Evolutionary conservation across 2,329 filamentous ascomycete genomes (phyloP).

Genomic region (Cordyceps javanica): DNA sequence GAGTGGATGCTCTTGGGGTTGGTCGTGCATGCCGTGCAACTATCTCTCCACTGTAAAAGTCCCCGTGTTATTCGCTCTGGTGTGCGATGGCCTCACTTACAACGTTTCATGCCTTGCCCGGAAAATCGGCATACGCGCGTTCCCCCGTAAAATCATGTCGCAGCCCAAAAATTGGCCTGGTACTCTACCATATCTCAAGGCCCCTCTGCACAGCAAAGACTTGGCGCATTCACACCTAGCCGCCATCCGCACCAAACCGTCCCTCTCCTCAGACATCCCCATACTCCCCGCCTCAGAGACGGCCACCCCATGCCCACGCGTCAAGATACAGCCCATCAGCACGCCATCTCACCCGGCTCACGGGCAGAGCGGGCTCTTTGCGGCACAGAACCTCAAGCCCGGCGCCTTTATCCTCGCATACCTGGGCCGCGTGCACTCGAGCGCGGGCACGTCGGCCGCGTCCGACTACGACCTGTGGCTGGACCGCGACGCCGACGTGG

Average conservation of each 20-base stretch:
- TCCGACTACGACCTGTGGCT: conserved; percentile 60
- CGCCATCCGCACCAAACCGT: conserved; percentile 28
- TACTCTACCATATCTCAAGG: conserved; percentile 44
- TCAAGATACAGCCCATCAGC: conserved; percentile 48
- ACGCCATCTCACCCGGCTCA: conserved; percentile 45
- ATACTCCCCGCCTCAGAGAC: conserved; percentile 25
- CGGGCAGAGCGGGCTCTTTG: conserved; percentile 56
- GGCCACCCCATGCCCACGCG: conserved; percentile 40
- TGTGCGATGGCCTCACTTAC: neutral
- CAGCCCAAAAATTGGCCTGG: conserved; percentile 54
- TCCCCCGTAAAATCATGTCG: conserved; percentile 21
- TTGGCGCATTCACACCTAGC: conserved; percentile 37
- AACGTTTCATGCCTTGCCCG: neutral
- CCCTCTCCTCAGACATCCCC: conserved; percentile 14
- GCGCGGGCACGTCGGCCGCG: conserved; percentile 21
- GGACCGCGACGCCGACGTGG: conserved; percentile 48
- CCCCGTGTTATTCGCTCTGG: too few relatives aligned
- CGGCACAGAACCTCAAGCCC: conserved; percentile 44
- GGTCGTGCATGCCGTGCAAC: neutral
- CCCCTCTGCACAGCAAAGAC: conserved; percentile 41
- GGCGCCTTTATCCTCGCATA: conserved; percentile 56
- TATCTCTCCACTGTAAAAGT: too few relatives aligned
- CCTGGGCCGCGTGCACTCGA: conserved; percentile 50
- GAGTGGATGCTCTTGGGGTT: neutral
- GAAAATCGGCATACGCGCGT: neutral